Evolutionary conservation across 352 stramenopile genomes (phyloP).

Genomic region (Phytophthora foliorum): DNA sequence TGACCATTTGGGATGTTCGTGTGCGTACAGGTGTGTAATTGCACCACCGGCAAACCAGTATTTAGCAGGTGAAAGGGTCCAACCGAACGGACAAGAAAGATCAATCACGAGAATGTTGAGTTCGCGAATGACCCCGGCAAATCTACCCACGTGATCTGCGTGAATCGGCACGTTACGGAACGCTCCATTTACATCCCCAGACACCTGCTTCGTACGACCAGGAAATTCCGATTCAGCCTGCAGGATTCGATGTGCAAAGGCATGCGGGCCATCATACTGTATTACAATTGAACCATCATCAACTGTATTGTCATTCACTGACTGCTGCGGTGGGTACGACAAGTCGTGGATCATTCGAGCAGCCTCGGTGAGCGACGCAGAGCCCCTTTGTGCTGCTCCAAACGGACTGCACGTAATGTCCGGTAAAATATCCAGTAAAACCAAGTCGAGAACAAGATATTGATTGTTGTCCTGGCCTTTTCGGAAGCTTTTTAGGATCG

Average conservation of each 20-base stretch:
- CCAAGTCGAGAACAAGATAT: constrained; percentile 23
- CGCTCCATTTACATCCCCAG: constrained; percentile 15
- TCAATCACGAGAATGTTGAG: constrained; percentile 14
- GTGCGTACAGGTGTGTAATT: constrained; percentile 11
- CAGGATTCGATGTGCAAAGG: neutral
- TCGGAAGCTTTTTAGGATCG: constrained; percentile 11
- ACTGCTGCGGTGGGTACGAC: neutral
- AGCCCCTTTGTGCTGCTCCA: neutral
- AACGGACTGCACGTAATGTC: neutral
- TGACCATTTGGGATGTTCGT: neutral
- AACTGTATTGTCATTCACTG: neutral
- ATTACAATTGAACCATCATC: neutral
- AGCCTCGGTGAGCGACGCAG: neutral
- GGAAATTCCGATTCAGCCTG: too few species aligned
- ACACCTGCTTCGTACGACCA: too few species aligned
- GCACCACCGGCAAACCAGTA: constrained; percentile 17
- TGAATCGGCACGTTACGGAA: constrained; percentile 16
- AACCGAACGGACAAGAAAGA: too few species aligned
- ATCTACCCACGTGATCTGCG: constrained; percentile 14
- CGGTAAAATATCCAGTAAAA: neutral
- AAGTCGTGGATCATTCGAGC: neutral
- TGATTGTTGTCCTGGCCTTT: constrained; percentile 12
- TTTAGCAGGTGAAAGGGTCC: constrained; percentile 5
- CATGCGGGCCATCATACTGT: neutral
- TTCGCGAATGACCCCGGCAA: constrained; percentile 18